Base-by-base conservation (phyloP, 495 filamentous ascomycete genomes). In the Cercophora scortea region DNA sequence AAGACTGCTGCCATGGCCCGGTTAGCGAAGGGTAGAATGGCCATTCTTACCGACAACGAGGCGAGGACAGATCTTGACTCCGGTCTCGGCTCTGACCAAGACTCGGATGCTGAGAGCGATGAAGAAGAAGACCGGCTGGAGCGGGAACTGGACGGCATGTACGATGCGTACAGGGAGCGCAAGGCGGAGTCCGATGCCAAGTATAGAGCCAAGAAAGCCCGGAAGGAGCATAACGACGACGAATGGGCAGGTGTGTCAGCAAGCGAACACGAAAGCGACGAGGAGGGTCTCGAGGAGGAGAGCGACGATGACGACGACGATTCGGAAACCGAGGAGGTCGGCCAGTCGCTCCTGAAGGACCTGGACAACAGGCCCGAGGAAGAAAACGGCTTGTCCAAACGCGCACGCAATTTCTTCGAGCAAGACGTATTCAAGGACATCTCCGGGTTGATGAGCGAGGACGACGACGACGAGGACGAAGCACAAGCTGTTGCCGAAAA, bases 361-460 rank as follows among this genome's bases (percentile, higher is more conserved):
- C 65, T 87, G 34, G 73, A 82, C 45, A 67, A 66, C 32, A 61
- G 64, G 15, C 62, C 73, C 32, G 68, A 57, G 33, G 74, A 71
- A 45, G 60, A 67, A 25, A 71, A 71, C 9, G 80, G 79, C 6
- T 74, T 98, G 8, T 91, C 89, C 8, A 91, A 87, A 64, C 81
- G 87, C 51, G 93, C 93, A 15, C 76, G 83, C 7, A 72, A 86
- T 47, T 99, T 99, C 71, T 99, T 99, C 62, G 86, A 87, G 54
- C 94, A 97, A 61, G 94, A 95, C 55, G 86, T 97, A 50, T 97
- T 99, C 73, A 84, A 90, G 57, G 85, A 80, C 33, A 81, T 97
- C 54, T 81, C 76, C 13, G 85, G 74, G 4, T 62, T 85, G 11
- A 67, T 78, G 18, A 75, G 78, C 32, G 58, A 61, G 13, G 67